Evolutionary conservation across 1,139 yeast genomes (phyloP).

Genomic region (Candida sp.): DNA sequence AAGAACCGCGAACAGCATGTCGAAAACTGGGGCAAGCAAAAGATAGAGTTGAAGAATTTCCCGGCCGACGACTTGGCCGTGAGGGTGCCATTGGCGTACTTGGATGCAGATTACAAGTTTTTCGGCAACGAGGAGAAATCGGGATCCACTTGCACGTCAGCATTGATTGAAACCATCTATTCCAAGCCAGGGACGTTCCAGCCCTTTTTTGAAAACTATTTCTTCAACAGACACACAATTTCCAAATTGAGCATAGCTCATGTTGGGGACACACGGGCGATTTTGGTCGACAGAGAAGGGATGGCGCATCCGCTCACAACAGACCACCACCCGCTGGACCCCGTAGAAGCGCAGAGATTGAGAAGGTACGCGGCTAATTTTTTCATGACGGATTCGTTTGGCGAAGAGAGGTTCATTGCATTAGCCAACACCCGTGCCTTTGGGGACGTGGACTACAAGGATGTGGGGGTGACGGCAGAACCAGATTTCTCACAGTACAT

Average conservation of each 20-base stretch:
- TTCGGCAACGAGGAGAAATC: slow-evolving; percentile 40
- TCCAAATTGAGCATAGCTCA: slow-evolving; percentile 82
- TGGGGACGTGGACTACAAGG: slow-evolving; percentile 84
- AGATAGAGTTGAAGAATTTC: slow-evolving; percentile 20
- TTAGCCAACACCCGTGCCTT: slow-evolving; percentile 93
- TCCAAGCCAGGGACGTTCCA: slow-evolving; percentile 32
- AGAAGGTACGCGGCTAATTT: slow-evolving; percentile 73
- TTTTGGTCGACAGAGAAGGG: slow-evolving; percentile 78
- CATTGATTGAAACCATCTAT: slow-evolving; percentile 62
- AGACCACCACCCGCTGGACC: slow-evolving; percentile 88
- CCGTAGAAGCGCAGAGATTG: slow-evolving; percentile 75
- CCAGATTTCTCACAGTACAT: slow-evolving; percentile 80
- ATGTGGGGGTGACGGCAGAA: slow-evolving; percentile 88
- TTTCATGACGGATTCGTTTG: slow-evolving; percentile 89
- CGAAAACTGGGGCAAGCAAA: slow-evolving; percentile 34
- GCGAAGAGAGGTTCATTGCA: slow-evolving; percentile 84
- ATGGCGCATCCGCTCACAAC: slow-evolving; percentile 78
- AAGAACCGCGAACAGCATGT: slow-evolving; percentile 50
- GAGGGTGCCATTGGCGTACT: slow-evolving; percentile 64
- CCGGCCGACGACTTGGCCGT: slow-evolving; percentile 55
- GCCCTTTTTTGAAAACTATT: slow-evolving; percentile 50
- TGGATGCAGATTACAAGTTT: slow-evolving; percentile 60
- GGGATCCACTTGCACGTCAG: slow-evolving; percentile 89
- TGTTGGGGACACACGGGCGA: slow-evolving; percentile 95
- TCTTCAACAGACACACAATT: slow-evolving; percentile 73